phyloP scores from a whole-genome alignment of 202 grass and related monocot species.

The Carex arenaria region DNA sequence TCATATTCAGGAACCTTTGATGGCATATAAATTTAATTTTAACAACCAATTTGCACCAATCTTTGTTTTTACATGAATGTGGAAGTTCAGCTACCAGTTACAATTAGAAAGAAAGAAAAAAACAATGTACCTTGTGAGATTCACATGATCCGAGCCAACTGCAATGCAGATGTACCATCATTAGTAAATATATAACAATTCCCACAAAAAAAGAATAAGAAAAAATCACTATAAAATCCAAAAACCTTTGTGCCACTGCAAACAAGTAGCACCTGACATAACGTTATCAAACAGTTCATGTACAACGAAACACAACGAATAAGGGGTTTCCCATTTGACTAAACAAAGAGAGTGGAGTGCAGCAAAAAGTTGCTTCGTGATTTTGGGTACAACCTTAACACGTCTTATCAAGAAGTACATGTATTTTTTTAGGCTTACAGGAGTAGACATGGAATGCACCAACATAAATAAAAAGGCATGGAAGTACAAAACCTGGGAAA shows the following conservation, averaged over 20 bases:
- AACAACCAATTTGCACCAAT: not conserved
- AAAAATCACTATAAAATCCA: not conserved
- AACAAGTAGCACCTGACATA: not conserved
- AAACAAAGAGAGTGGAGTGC: not conserved
- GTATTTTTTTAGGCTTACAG: not conserved
- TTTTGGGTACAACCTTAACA: not conserved
- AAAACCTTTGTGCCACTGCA: not conserved
- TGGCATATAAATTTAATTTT: not conserved
- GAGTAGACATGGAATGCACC: not conserved
- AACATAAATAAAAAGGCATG: constrained; percentile 12
- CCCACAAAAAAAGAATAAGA: not conserved
- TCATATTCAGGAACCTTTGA: not conserved
- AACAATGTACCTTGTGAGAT: constrained; percentile 14
- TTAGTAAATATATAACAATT: not conserved
- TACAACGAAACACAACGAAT: not conserved
- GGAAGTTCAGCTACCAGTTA: not conserved
- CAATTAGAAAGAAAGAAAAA: not conserved
- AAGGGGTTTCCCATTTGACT: not conserved
- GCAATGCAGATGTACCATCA: not conserved
- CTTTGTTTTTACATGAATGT: not conserved
- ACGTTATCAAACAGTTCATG: not conserved
- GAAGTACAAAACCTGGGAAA: constrained; percentile 42
- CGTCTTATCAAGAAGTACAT: not conserved
- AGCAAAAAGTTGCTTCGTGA: not conserved
- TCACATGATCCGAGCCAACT: constrained; percentile 17